Conservation (phyloP, 345 rosid genomes). For the Hypericum perforatum region DNA sequence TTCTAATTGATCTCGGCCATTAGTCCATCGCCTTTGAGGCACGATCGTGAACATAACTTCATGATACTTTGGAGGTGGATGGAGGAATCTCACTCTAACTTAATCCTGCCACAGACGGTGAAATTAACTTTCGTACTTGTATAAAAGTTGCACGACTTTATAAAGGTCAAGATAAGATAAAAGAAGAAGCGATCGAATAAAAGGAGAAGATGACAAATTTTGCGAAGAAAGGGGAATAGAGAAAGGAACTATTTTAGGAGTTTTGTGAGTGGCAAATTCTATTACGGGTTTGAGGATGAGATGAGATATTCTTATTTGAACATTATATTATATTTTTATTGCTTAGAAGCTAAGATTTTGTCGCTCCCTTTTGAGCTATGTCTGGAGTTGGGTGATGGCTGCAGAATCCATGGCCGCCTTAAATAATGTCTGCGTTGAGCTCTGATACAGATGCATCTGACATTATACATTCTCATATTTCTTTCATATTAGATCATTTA, state of each 20-base stretch:
- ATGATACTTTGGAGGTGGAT: too few species aligned
- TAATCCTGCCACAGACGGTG: too few species aligned
- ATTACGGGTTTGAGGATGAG: slow-evolving; percentile 17
- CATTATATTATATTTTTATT: slow-evolving; percentile 7
- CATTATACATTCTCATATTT: too few species aligned
- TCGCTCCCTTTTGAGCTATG: too few species aligned
- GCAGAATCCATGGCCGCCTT: background rate
- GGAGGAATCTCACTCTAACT: too few species aligned
- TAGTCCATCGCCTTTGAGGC: too few species aligned
- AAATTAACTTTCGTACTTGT: too few species aligned
- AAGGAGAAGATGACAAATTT: slow-evolving; percentile 19
- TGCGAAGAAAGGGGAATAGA: slow-evolving; percentile 30
- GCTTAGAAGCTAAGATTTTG: background rate
- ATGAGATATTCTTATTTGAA: slow-evolving; percentile 20
- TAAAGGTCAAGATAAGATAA: slow-evolving; percentile 21
- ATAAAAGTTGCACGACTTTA: slow-evolving; percentile 33
- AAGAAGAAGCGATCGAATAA: slow-evolving; percentile 1
- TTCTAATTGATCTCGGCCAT: too few species aligned
- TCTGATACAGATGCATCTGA: slow-evolving; percentile 4
- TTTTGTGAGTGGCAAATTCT: slow-evolving; percentile 24
- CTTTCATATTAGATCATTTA: too few species aligned
- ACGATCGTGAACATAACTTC: too few species aligned
- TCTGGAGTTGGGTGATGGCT: background rate
- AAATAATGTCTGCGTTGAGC: slow-evolving; percentile 1
- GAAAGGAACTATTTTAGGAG: slow-evolving; percentile 28